These are phyloP conservation scores for Didymella segeticola DNA, from an alignment of 2,329 filamentous ascomycete genomes.

Conservation along the genomic window DNA sequence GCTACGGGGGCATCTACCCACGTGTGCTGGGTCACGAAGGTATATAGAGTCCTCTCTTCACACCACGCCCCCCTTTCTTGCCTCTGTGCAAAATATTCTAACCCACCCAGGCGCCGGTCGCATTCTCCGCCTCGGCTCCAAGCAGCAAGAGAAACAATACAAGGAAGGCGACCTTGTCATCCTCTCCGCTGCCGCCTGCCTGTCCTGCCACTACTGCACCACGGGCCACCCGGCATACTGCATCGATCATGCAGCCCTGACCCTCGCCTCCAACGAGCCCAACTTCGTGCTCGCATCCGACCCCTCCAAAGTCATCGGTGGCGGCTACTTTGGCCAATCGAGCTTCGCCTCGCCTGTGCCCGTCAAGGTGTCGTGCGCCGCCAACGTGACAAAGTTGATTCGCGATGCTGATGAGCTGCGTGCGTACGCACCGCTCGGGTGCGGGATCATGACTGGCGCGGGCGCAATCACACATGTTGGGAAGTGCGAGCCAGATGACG, in stretches of 20 bases:
- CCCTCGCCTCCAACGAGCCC: conserved; percentile 44
- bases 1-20: conserved; percentile 48
- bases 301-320: conserved; percentile 37
- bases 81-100: neutral
- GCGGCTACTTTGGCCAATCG: conserved; percentile 58
- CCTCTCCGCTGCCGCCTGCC: conserved; percentile 57
- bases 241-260: conserved; percentile 45
- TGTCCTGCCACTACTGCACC: conserved; percentile 56
- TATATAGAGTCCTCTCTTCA: neutral
- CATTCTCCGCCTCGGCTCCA: conserved; percentile 53
- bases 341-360: conserved; percentile 52
- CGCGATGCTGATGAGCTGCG: conserved; percentile 50
- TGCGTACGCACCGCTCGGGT: conserved; percentile 54
- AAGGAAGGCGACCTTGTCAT: conserved; percentile 56
- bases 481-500: conserved; percentile 44
- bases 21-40: conserved; percentile 62
- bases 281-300: conserved; percentile 50
- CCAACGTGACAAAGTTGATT: conserved; percentile 53
- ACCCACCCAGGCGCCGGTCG: conserved; percentile 52
- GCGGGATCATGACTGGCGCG: conserved; percentile 55
- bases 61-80: neutral
- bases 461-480: conserved; percentile 52
- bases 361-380: conserved; percentile 50
- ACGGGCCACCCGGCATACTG: conserved; percentile 57
- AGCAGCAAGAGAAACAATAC: conserved; percentile 47